A percentile compares a stretch with the other conserved stretches of the same genome.
phyloP scores from a whole-genome alignment of 192 early-diverging fungal species.

The Nowakowskiella sp. region DNA sequence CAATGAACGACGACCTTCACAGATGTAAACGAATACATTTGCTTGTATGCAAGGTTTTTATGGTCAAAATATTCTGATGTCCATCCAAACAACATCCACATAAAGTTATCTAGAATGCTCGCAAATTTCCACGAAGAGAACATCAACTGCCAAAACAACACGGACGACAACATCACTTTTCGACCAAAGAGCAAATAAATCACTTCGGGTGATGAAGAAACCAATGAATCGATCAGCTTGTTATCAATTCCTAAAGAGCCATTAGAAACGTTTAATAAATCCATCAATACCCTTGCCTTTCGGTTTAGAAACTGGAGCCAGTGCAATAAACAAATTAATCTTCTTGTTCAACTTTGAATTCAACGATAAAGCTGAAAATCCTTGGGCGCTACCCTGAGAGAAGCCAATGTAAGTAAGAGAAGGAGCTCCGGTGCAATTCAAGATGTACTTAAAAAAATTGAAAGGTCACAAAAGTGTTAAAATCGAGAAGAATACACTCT shows the following conservation, averaged over 20 bases:
- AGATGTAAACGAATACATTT: conserved; percentile 82
- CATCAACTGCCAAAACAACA: conserved; percentile 78
- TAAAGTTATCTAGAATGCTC: conserved; percentile 59
- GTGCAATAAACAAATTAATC: conserved; percentile 79
- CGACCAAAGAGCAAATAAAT: conserved; percentile 83
- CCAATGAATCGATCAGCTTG: conserved; percentile 69
- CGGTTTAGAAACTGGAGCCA: conserved; percentile 86
- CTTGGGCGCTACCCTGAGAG: conserved; percentile 83
- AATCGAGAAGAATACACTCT: conserved; percentile 7
- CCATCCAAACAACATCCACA: conserved; percentile 82
- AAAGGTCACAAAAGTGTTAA: neutral
- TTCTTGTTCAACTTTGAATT: conserved; percentile 71
- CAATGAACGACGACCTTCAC: conserved; percentile 74
- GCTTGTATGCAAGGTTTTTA: conserved; percentile 73
- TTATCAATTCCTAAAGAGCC: conserved; percentile 61
- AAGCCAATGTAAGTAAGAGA: conserved; percentile 92
- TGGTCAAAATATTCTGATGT: conserved; percentile 57
- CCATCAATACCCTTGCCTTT: conserved; percentile 20
- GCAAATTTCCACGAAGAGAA: conserved; percentile 68
- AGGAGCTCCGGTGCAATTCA: conserved; percentile 69
- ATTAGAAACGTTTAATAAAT: too few species aligned
- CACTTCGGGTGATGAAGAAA: conserved; percentile 76
- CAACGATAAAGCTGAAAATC: conserved; percentile 77
- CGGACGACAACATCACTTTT: conserved; percentile 67
- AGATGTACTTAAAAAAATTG: conserved; percentile 54